Evolutionary conservation across 2,329 filamentous ascomycete species (phyloP).

Genomic region (Canariomyces notabilis): DNA sequence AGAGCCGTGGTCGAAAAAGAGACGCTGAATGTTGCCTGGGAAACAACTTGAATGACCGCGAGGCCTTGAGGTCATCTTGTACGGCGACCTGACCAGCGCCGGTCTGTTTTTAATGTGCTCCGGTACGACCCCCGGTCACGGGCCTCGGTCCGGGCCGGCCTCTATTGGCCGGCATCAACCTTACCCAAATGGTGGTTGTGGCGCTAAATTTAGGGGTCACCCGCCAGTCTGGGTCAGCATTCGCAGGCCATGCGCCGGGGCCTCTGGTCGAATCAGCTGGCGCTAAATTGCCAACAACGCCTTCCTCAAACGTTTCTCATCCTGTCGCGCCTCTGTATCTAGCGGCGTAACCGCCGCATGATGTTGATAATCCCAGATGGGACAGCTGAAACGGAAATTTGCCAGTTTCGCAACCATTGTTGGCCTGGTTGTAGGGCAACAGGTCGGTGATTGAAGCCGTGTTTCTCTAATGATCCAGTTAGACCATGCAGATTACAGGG

Average conservation of each 20-base stretch:
- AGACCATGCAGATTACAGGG: no score
- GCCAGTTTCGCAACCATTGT: slow-evolving; percentile 1
- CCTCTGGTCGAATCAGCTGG: slow-evolving; percentile 14
- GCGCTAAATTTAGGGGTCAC: slow-evolving; percentile 21
- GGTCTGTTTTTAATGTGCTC: slow-evolving; percentile 6
- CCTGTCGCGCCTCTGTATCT: background rate
- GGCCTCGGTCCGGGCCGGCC: slow-evolving; percentile 3
- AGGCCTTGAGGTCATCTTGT: slow-evolving; percentile 11
- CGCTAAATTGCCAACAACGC: slow-evolving; percentile 9
- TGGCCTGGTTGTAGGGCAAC: slow-evolving; percentile 4
- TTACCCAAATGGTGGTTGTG: slow-evolving; percentile 14
- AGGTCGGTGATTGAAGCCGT: no score
- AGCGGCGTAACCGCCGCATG: slow-evolving; percentile 1
- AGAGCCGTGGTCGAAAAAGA: background rate
- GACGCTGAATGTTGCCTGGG: background rate
- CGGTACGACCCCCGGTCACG: slow-evolving; percentile 12
- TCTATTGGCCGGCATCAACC: slow-evolving; percentile 4
- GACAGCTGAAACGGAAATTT: slow-evolving; percentile 5
- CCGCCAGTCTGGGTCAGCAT: slow-evolving; percentile 15
- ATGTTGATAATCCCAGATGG: background rate
- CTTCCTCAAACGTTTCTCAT: slow-evolving; percentile 10
- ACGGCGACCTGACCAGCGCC: slow-evolving; percentile 12
- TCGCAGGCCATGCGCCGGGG: slow-evolving; percentile 9
- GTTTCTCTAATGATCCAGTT: no score
- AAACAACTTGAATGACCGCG: slow-evolving; percentile 7